phyloP scores from a whole-genome alignment of 2,329 filamentous ascomycete genomes.

The Gremmenia infestans region DNA sequence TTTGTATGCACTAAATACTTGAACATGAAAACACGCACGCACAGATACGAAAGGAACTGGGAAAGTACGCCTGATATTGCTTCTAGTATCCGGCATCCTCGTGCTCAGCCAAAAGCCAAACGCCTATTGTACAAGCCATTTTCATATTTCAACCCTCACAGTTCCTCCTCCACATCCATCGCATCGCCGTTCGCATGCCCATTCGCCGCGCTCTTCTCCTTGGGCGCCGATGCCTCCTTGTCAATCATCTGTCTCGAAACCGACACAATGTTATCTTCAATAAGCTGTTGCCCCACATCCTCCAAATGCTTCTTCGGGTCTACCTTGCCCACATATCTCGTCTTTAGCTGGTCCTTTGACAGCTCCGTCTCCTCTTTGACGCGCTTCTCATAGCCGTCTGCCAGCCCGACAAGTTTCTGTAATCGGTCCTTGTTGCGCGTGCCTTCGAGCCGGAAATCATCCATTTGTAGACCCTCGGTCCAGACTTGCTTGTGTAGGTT shows the following conservation, averaged over 20 bases:
- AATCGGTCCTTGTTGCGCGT: conserved; percentile 82
- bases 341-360: conserved; percentile 96
- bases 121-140: conserved; percentile 39
- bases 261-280: conserved; percentile 98
- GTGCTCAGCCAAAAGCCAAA: conserved; percentile 21
- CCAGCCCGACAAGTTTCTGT: conserved; percentile 79
- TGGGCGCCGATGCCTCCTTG: conserved; percentile 92
- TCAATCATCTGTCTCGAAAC: conserved; percentile 99
- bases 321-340: conserved; percentile 96
- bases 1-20: no score
- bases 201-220: conserved; percentile 52
- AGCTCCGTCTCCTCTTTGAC: conserved; percentile 98
- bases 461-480: conserved; percentile 97
- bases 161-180: conserved; percentile 32
- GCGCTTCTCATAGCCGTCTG: conserved; percentile 96
- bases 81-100: background rate
- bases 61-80: background rate
- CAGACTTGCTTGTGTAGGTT: conserved; percentile 99
- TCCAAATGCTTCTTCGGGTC: conserved; percentile 99
- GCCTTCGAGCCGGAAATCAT: conserved; percentile 84
- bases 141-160: conserved; percentile 38
- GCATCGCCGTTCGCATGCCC: conserved; percentile 33
- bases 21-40: no score
- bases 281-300: conserved; percentile 91
- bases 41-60: no score